Conservation (phyloP, 345 rosid species). For the Diplotaxis tenuifolia region DNA sequence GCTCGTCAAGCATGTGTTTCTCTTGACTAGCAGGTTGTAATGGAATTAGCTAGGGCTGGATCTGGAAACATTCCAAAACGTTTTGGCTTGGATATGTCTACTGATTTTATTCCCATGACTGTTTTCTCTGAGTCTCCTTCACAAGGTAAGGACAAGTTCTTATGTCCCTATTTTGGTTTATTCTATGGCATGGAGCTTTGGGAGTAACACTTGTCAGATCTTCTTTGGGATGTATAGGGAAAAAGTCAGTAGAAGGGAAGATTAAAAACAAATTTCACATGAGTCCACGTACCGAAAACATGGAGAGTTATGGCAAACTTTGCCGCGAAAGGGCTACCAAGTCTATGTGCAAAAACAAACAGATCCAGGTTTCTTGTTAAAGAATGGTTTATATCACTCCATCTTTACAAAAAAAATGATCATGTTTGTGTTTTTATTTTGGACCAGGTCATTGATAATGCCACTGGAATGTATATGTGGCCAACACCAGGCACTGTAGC, state of each 20-base stretch:
- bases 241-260: constrained; percentile 66
- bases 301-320: constrained; percentile 72
- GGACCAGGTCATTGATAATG: constrained; percentile 76
- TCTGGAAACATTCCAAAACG: constrained; percentile 61
- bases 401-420: background rate
- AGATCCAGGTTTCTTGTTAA: constrained; percentile 60
- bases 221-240: constrained; percentile 45
- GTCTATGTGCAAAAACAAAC: constrained; percentile 66
- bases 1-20: background rate
- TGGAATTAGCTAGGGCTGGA: constrained; percentile 60
- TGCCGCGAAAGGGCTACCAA: constrained; percentile 79
- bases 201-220: constrained; percentile 1
- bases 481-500: constrained; percentile 69
- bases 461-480: constrained; percentile 75
- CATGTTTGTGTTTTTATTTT: constrained; percentile 18
- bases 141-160: constrained; percentile 45
- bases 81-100: constrained; percentile 76
- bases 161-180: background rate
- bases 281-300: constrained; percentile 72
- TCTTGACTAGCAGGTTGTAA: constrained; percentile 24
- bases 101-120: constrained; percentile 67
- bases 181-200: background rate
- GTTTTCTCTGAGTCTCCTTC: constrained; percentile 57
- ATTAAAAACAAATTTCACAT: constrained; percentile 78
- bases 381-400: background rate